A percentile compares a stretch with the other conserved stretches of the same genome.
Conservation (phyloP, 163 green algal species). For the Chloroidium sp. region DNA sequence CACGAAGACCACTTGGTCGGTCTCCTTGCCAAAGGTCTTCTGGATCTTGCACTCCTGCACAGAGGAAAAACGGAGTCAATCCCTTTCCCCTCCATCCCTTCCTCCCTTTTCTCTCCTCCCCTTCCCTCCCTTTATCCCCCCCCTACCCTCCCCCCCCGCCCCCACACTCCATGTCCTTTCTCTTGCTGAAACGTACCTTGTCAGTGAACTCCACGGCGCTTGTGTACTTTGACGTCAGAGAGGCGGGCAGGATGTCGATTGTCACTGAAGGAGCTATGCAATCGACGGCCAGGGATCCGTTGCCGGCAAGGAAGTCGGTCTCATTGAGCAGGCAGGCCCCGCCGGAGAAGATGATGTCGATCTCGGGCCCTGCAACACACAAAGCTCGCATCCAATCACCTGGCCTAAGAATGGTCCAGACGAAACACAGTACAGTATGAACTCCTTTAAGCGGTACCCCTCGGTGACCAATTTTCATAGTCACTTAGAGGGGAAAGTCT, state of each 20-base stretch:
- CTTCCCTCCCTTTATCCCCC: too few species aligned
- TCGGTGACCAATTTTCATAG: too few species aligned
- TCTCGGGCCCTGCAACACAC: neutral
- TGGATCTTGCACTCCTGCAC: neutral
- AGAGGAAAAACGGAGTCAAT: too few species aligned
- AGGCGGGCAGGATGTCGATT: neutral
- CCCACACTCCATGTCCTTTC: too few species aligned
- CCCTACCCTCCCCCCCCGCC: too few species aligned
- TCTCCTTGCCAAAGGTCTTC: neutral
- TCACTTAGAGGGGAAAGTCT: too few species aligned
- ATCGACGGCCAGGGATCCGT: neutral
- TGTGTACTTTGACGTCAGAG: neutral
- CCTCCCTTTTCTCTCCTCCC: too few species aligned
- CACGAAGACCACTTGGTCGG: neutral
- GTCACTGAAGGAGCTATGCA: neutral
- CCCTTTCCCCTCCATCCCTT: too few species aligned
- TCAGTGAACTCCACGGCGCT: neutral
- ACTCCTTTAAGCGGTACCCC: too few species aligned
- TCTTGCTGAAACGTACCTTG: neutral
- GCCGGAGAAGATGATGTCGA: neutral
- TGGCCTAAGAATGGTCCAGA: too few species aligned
- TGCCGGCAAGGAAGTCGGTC: neutral
- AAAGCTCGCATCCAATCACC: neutral
- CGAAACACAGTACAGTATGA: too few species aligned
- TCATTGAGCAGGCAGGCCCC: neutral